Conservation (phyloP, 164 flowering plant species). For the Piper longum region DNA sequence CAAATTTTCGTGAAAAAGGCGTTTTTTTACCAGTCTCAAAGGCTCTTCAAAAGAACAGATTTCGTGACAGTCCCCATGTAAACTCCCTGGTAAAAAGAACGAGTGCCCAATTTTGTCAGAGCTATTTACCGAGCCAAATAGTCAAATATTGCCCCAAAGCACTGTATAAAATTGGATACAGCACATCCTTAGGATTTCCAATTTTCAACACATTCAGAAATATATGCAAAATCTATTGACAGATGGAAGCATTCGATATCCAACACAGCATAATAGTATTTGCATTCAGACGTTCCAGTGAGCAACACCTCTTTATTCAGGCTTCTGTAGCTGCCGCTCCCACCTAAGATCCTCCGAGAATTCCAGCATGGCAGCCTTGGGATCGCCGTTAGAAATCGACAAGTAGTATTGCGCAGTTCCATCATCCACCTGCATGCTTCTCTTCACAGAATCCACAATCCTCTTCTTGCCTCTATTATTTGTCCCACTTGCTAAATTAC, state of each 20-base stretch:
- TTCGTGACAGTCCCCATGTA: too few species aligned
- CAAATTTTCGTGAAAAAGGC: too few species aligned
- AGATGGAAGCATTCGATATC: background rate
- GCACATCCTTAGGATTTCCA: background rate
- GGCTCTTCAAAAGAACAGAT: too few species aligned
- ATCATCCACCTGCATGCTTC: slow-evolving; percentile 92
- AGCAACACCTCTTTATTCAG: background rate
- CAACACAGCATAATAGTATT: background rate
- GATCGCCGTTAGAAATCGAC: slow-evolving; percentile 73
- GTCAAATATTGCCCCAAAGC: background rate
- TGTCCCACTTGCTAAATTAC: slow-evolving; percentile 13
- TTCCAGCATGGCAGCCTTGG: slow-evolving; percentile 69
- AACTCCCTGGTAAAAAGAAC: background rate
- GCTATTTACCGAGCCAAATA: background rate
- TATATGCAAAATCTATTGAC: background rate
- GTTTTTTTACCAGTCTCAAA: too few species aligned
- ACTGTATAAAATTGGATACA: background rate
- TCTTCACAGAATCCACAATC: slow-evolving; percentile 58
- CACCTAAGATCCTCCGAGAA: slow-evolving; percentile 70
- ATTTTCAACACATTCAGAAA: background rate
- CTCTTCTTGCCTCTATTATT: slow-evolving; percentile 45
- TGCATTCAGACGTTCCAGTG: background rate
- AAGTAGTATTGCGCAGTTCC: slow-evolving; percentile 75
- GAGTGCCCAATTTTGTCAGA: background rate
- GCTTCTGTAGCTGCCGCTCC: slow-evolving; percentile 44